Evolutionary conservation across 768 basidiomycete genomes (phyloP).

Genomic region (Rubroboletus satanas): DNA sequence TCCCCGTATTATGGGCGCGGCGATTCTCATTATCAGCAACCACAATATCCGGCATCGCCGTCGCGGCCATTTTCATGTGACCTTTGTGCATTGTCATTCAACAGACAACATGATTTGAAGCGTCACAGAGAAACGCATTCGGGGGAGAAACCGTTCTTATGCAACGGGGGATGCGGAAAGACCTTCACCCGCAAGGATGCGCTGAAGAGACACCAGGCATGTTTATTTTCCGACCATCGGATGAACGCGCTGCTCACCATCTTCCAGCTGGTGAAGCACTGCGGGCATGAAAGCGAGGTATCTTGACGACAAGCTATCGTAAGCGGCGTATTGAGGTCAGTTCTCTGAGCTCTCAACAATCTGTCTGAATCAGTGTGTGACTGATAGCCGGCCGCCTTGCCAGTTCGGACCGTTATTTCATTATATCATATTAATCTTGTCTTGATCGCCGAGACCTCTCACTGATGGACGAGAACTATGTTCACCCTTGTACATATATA

Average conservation of each 20-base stretch:
- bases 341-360: conserved; percentile 1
- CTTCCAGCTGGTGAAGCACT: conserved; percentile 68
- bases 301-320: conserved; percentile 22
- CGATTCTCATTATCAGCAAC: conserved; percentile 21
- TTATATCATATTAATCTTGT: conserved; percentile 24
- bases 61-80: conserved; percentile 64
- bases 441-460: conserved; percentile 17
- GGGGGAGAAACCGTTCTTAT: conserved; percentile 79
- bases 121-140: conserved; percentile 82
- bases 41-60: conserved; percentile 57
- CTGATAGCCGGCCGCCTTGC: conserved; percentile 17
- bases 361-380: conserved; percentile 5
- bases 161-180: conserved; percentile 82
- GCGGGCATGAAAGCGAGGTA: conserved; percentile 62
- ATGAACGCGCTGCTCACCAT: conserved; percentile 14
- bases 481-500: conserved; percentile 21
- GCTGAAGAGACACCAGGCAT: conserved; percentile 78
- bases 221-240: conserved; percentile 17
- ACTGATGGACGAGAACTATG: conserved; percentile 16
- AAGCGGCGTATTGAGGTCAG: conserved; percentile 17
- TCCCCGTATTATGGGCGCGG: conserved; percentile 36
- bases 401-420: conserved; percentile 23
- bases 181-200: conserved; percentile 87
- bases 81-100: conserved; percentile 77
- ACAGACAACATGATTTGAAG: conserved; percentile 81